A percentile compares a stretch with the other conserved stretches of the same genome.
Conservation (phyloP, 1,284 basidiomycete species). For the Hemileia vastatrix region DNA sequence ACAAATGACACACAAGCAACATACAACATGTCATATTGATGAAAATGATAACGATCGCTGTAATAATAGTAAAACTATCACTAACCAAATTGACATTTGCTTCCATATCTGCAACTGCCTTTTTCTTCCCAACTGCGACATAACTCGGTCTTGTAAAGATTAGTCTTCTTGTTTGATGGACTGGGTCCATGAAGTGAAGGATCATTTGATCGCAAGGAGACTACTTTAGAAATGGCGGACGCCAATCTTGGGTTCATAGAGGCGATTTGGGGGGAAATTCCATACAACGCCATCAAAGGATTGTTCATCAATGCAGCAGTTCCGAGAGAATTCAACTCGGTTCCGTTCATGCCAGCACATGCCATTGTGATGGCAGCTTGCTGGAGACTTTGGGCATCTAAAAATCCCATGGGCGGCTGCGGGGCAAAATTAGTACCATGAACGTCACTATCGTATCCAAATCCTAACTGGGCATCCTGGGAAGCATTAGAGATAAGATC, state of each 20-base stretch:
- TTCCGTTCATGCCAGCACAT: background rate
- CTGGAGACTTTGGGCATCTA: background rate
- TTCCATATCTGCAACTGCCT: conserved; percentile 71
- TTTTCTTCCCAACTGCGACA: conserved; percentile 91
- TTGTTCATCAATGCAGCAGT: too few relatives aligned
- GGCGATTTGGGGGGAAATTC: background rate
- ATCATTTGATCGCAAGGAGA: background rate
- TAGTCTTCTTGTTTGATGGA: conserved; percentile 17
- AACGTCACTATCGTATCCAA: background rate
- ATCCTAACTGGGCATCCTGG: background rate
- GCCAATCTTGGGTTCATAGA: background rate
- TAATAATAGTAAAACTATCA: background rate
- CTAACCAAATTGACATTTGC: conserved; percentile 68
- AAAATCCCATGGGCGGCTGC: background rate
- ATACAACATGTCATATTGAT: conserved; percentile 16
- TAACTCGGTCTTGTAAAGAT: conserved; percentile 55
- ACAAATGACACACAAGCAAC: background rate
- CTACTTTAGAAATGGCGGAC: background rate
- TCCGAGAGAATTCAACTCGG: background rate
- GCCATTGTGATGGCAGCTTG: background rate
- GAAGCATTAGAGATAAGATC: background rate
- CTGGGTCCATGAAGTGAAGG: background rate
- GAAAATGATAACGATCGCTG: background rate
- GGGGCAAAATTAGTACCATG: background rate
- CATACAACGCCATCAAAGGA: too few relatives aligned